Conservation (phyloP, 306 rosid genomes). For the Sicyos baderoa region DNA sequence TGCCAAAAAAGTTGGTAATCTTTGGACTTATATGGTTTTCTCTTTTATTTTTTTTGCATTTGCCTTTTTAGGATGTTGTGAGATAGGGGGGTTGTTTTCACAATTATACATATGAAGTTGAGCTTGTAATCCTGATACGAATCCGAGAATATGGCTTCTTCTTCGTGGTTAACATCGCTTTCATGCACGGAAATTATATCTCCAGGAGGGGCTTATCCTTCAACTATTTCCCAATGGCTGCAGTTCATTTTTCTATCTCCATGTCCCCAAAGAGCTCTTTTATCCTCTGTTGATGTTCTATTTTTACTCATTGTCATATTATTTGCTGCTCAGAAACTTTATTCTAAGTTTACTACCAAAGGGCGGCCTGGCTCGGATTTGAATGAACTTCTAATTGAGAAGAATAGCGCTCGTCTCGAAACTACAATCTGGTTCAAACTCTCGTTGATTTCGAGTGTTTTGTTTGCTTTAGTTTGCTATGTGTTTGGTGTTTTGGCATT, state of each 20-base stretch:
- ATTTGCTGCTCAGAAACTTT: conserved; percentile 47
- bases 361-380: conserved; percentile 28
- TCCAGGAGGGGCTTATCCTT: conserved; percentile 27
- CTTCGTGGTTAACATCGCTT: conserved; percentile 44
- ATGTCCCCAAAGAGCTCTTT: conserved; percentile 74
- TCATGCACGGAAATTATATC: conserved; percentile 41
- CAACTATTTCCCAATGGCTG: conserved; percentile 47
- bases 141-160: conserved; percentile 33
- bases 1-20: background rate
- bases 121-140: background rate
- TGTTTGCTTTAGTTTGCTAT: conserved; percentile 37
- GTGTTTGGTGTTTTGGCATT: conserved; percentile 40
- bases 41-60: background rate
- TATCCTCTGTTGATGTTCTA: conserved; percentile 39
- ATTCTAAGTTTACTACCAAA: conserved; percentile 36
- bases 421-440: conserved; percentile 54
- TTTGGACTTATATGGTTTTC: background rate
- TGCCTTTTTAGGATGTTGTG: conserved; percentile 5
- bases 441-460: conserved; percentile 35
- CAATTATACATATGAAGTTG: background rate
- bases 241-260: conserved; percentile 68
- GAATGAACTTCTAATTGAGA: conserved; percentile 42
- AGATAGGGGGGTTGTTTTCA: background rate
- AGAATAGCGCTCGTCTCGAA: conserved; percentile 18
- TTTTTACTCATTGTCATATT: conserved; percentile 41